Percentiles rank a stretch among this genome's conserved stretches.
These are phyloP conservation scores for Ophiostoma sp. DNA, from an alignment of 2,329 filamentous ascomycete genomes.

Conservation along the genomic window DNA sequence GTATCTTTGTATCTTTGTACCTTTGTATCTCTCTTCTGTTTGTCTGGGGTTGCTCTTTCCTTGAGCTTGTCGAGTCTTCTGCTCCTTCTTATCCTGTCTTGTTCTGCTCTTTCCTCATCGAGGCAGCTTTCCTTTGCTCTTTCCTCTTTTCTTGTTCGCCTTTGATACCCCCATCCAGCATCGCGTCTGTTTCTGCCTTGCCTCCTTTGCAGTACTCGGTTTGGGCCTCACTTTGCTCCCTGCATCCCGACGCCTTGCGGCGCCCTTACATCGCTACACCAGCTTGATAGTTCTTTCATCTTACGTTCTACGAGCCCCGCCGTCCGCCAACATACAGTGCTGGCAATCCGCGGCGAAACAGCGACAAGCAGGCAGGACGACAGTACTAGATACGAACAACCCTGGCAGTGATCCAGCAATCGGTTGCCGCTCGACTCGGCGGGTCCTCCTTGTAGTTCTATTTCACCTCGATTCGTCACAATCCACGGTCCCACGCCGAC, in stretches of 20 bases:
- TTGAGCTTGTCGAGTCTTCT: not conserved
- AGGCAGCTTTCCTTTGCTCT: not conserved
- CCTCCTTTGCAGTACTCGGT: not conserved
- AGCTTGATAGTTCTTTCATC: not conserved
- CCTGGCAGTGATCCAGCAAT: not conserved
- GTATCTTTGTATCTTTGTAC: not conserved
- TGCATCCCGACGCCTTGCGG: not conserved
- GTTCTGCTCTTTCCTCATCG: not conserved
- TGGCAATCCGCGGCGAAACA: not conserved
- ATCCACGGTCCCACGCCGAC: not conserved
- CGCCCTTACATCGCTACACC: not conserved
- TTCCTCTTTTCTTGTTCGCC: not conserved
- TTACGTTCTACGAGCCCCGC: not conserved
- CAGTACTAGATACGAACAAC: not conserved
- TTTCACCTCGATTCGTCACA: not conserved
- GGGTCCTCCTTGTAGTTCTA: not conserved
- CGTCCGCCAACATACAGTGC: not conserved
- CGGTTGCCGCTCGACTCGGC: not conserved
- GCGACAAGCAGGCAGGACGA: not conserved
- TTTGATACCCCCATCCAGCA: not conserved
- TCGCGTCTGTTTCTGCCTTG: not conserved
- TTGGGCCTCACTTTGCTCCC: not conserved
- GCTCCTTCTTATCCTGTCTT: not conserved
- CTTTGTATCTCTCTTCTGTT: not conserved
- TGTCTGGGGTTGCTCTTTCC: constrained; percentile 6